Evolutionary conservation across 495 filamentous ascomycete species (phyloP).

Genomic region (Gamarada debralockiae): DNA sequence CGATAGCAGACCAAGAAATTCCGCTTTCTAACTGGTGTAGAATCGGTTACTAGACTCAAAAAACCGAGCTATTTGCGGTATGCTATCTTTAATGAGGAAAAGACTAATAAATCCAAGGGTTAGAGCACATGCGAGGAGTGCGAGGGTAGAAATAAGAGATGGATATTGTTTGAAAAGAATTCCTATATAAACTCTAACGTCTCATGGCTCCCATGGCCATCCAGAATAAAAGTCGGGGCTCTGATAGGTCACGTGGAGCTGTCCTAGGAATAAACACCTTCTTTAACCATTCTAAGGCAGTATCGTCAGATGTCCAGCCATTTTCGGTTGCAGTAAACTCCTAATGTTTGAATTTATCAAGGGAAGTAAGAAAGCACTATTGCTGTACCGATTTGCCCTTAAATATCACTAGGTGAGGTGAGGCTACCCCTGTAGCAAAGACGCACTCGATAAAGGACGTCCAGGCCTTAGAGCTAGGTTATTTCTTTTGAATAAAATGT

Average conservation of each 20-base stretch:
- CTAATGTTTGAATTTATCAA: neutral
- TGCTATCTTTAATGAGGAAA: neutral
- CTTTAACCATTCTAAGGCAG: neutral
- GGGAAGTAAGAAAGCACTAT: neutral
- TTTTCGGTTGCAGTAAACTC: conserved; percentile 1
- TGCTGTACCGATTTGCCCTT: no score
- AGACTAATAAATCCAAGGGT: neutral
- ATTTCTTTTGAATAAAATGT: conserved; percentile 4
- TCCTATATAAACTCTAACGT: neutral
- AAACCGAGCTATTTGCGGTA: neutral
- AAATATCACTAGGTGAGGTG: neutral
- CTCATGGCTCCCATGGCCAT: conserved; percentile 1
- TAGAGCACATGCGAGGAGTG: neutral
- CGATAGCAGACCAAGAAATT: neutral
- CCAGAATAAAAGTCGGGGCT: neutral
- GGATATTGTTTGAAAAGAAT: neutral
- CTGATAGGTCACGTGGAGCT: neutral
- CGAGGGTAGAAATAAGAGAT: neutral
- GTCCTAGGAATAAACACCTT: neutral
- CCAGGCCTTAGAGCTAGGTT: neutral
- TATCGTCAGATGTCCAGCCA: neutral
- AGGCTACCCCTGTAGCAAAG: neutral
- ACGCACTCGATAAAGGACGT: conserved; percentile 6
- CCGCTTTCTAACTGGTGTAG: neutral
- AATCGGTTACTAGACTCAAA: neutral